Conservation (phyloP, 805 yeast genomes). For the Metschnikowia borealis region DNA sequence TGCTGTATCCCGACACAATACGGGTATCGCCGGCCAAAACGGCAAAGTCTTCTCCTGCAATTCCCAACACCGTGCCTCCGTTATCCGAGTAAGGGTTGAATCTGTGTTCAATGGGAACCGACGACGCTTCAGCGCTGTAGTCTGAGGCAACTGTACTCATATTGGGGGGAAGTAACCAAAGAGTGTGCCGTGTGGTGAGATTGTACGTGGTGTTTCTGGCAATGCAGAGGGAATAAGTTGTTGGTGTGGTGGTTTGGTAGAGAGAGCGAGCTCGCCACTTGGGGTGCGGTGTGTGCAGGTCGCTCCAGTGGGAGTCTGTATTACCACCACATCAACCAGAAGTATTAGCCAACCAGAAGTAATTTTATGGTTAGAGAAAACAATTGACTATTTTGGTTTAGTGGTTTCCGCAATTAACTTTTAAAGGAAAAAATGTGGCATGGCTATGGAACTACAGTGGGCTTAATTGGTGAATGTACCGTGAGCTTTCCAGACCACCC, state of each 20-base stretch:
- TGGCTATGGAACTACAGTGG: no score
- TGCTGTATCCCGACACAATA: slow-evolving; percentile 88
- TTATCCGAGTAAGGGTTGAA: slow-evolving; percentile 92
- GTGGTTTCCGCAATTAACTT: no score
- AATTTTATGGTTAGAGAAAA: no score
- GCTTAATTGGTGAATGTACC: no score
- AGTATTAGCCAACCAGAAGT: no score
- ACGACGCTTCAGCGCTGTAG: slow-evolving; percentile 13
- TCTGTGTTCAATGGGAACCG: slow-evolving; percentile 79
- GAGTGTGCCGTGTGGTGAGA: neutral
- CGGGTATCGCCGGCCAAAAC: slow-evolving; percentile 98
- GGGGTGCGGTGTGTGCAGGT: neutral
- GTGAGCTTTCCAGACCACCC: no score
- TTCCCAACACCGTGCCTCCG: slow-evolving; percentile 96
- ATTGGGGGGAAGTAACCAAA: neutral
- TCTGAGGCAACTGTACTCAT: slow-evolving; percentile 21
- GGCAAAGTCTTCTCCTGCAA: slow-evolving; percentile 96
- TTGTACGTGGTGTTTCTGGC: neutral
- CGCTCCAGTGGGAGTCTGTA: neutral
- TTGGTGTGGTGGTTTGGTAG: neutral
- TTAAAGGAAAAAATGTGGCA: no score
- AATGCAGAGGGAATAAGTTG: neutral
- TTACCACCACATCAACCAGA: neutral
- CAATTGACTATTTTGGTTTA: no score
- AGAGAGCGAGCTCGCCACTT: slow-evolving; percentile 6